A percentile compares a stretch with the other conserved stretches of the same genome.
phyloP scores from a whole-genome alignment of 257 asterid genomes.

The Fraxinus excelsior region DNA sequence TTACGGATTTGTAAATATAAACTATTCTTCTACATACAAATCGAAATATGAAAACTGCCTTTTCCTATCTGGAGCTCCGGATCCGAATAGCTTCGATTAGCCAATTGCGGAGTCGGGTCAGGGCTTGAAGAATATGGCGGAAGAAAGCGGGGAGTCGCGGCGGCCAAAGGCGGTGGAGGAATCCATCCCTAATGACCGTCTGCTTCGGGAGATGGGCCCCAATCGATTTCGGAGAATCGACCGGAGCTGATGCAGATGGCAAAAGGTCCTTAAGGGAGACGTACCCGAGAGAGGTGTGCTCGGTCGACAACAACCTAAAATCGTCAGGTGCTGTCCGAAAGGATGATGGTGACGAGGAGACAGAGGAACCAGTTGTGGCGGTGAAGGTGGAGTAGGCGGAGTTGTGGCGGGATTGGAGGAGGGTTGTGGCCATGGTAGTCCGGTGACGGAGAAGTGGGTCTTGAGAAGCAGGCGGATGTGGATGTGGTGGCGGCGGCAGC shows the following conservation, averaged over 20 bases:
- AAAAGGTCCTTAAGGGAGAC: conserved; percentile 72
- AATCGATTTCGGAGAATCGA: conserved; percentile 54
- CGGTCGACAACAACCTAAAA: conserved; percentile 48
- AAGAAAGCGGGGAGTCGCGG: conserved; percentile 37
- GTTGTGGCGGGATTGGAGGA: conserved; percentile 21
- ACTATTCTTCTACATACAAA: not conserved
- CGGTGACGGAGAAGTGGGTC: conserved; percentile 51
- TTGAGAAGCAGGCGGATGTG: conserved; percentile 6
- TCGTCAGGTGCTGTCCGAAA: conserved; percentile 34
- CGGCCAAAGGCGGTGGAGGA: conserved; percentile 42
- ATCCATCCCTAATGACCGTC: conserved; percentile 51
- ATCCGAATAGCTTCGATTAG: conserved; percentile 42
- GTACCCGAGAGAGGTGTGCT: conserved; percentile 45
- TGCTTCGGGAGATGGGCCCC: conserved; percentile 63
- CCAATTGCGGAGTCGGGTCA: conserved; percentile 35
- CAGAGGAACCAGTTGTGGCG: conserved; percentile 8
- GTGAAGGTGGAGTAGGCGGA: conserved; percentile 34
- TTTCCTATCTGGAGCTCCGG: conserved; percentile 46
- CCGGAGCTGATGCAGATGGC: conserved; percentile 49
- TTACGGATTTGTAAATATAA: not conserved
- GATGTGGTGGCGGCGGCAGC: not conserved
- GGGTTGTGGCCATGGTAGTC: conserved; percentile 28
- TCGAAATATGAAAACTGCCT: not conserved
- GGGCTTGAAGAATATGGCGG: conserved; percentile 31
- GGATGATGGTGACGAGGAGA: conserved; percentile 30